A percentile compares a stretch with the other conserved stretches of the same genome.
These are phyloP conservation scores for Arthrobotrys iridis DNA, from an alignment of 2,329 filamentous ascomycete species.

Conservation along the genomic window DNA sequence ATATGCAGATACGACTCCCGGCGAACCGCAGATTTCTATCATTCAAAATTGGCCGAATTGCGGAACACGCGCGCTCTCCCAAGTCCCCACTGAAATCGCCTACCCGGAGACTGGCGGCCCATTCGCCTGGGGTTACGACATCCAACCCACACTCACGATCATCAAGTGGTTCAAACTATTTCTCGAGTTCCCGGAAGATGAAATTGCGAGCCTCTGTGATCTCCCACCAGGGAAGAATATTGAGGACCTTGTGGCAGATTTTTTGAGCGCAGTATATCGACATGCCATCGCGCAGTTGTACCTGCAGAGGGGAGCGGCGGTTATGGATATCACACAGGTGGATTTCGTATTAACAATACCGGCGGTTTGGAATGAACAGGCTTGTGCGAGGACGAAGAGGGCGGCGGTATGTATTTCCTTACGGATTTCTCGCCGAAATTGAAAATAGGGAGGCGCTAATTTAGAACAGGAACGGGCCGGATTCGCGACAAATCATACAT, in stretches of 20 bases:
- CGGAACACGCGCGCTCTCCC: conserved; percentile 51
- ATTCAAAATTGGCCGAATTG: conserved; percentile 56
- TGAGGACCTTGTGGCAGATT: conserved; percentile 54
- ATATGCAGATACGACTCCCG: conserved; percentile 47
- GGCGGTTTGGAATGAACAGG: conserved; percentile 78
- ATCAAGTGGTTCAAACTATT: conserved; percentile 56
- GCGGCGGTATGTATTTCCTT: conserved; percentile 26
- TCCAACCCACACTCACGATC: conserved; percentile 43
- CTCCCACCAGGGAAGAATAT: conserved; percentile 54
- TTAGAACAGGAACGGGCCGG: conserved; percentile 38
- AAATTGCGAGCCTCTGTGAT: conserved; percentile 37
- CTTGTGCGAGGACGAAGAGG: conserved; percentile 33
- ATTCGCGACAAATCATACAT: conserved; percentile 56
- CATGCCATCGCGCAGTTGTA: conserved; percentile 55
- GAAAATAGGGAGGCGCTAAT: not conserved
- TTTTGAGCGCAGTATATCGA: conserved; percentile 53
- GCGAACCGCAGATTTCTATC: conserved; percentile 52
- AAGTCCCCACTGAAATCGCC: conserved; percentile 55
- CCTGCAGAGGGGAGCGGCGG: conserved; percentile 36
- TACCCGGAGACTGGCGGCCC: conserved; percentile 36
- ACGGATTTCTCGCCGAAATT: not conserved
- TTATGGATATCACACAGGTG: conserved; percentile 62
- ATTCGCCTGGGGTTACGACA: conserved; percentile 56
- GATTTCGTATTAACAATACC: conserved; percentile 83
- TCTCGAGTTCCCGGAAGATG: conserved; percentile 52